Evolutionary conservation across 2,329 filamentous ascomycete species (phyloP).

Genomic region (Pseudogymnoascus sp.): DNA sequence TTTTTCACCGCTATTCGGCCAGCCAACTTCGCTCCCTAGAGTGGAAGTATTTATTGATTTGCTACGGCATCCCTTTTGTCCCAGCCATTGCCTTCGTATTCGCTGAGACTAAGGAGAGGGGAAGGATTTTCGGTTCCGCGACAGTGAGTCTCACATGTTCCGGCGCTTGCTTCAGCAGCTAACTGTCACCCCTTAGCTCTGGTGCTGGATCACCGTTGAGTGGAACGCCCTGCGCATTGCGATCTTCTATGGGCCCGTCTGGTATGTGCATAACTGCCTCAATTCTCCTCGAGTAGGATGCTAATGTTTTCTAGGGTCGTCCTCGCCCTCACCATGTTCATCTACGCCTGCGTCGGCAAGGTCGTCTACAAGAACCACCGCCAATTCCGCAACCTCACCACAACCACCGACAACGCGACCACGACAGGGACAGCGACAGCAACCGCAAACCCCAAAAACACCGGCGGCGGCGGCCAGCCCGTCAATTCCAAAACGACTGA

Average conservation of each 20-base stretch:
- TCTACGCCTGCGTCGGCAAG: slow-evolving; percentile 57
- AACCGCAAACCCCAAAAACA: background rate
- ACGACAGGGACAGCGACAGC: background rate
- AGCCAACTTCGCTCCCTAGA: slow-evolving; percentile 44
- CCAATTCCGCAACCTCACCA: slow-evolving; percentile 46
- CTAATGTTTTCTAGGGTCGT: slow-evolving; percentile 39
- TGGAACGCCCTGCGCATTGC: slow-evolving; percentile 68
- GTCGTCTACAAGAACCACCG: slow-evolving; percentile 61
- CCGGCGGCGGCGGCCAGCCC: background rate
- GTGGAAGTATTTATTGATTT: slow-evolving; percentile 44
- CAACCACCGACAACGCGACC: slow-evolving; percentile 39
- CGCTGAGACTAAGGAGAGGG: slow-evolving; percentile 31
- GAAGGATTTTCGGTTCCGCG: slow-evolving; percentile 32
- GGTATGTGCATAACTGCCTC: slow-evolving; percentile 37
- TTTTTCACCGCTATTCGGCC: slow-evolving; percentile 48
- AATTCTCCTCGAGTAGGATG: slow-evolving; percentile 17
- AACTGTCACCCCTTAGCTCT: slow-evolving; percentile 52
- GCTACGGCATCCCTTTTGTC: slow-evolving; percentile 50
- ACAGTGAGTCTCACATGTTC: slow-evolving; percentile 28
- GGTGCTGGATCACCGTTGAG: slow-evolving; percentile 67
- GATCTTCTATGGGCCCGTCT: slow-evolving; percentile 66
- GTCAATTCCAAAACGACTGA: slow-evolving; percentile 46
- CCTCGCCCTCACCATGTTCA: slow-evolving; percentile 53
- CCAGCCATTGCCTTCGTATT: slow-evolving; percentile 49
- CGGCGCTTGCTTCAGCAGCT: slow-evolving; percentile 31